Evolutionary conservation across 192 early-diverging fungal species (phyloP).

Genomic region (Coemansia sp.): DNA sequence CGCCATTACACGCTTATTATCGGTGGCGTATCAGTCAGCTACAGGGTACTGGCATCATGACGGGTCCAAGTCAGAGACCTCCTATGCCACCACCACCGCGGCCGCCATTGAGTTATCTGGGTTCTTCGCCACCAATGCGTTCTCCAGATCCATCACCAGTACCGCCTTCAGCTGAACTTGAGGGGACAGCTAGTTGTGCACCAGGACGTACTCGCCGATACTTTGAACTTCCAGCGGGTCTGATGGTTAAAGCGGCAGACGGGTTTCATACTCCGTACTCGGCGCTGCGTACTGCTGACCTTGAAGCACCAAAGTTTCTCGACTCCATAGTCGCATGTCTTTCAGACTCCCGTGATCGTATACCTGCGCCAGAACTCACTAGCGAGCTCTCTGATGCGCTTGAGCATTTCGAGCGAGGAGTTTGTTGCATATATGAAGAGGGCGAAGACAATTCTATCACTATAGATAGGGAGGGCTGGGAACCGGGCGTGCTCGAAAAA

Average conservation of each 20-base stretch:
- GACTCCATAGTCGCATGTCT: conserved; percentile 26
- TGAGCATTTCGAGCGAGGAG: conserved; percentile 28
- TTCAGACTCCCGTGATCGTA: conserved; percentile 2
- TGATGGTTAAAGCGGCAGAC: conserved; percentile 26
- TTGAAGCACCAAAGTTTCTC: conserved; percentile 31
- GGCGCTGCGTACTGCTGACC: conserved; percentile 8
- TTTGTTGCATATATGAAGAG: conserved; percentile 42
- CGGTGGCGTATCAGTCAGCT: conserved; percentile 21
- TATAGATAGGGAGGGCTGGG: conserved; percentile 47
- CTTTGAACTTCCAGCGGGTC: conserved; percentile 32
- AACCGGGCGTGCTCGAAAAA: conserved; percentile 29
- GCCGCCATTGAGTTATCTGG: background rate
- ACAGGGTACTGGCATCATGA: background rate
- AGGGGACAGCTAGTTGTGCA: background rate
- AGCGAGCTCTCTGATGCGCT: conserved; percentile 29
- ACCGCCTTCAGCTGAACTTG: background rate
- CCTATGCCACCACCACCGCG: background rate
- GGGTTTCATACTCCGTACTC: conserved; percentile 23
- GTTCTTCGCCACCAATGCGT: background rate
- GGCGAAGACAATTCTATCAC: conserved; percentile 11
- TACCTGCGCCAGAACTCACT: background rate
- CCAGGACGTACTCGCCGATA: conserved; percentile 4
- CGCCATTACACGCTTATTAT: conserved; percentile 30
- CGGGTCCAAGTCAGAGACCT: conserved; percentile 1
- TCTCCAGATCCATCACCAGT: conserved; percentile 3